These are phyloP conservation scores for Chlamydomonas eustigma DNA, from an alignment of 139 green algal species.

Conservation along the genomic window DNA sequence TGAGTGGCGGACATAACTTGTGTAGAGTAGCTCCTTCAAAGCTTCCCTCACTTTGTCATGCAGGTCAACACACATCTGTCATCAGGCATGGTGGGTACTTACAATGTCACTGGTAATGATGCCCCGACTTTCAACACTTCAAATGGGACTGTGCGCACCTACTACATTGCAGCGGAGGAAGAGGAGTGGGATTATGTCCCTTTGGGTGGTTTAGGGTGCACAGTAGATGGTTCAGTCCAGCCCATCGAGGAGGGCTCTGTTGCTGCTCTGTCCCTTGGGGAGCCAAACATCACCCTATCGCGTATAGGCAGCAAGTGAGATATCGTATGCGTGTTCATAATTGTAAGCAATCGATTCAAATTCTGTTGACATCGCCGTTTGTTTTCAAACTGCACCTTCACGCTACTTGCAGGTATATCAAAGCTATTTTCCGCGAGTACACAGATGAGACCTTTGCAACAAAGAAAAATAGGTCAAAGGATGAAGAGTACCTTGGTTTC, in stretches of 20 bases:
- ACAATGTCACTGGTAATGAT: constrained; percentile 31
- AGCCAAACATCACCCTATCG: not conserved
- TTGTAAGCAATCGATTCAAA: too few relatives aligned
- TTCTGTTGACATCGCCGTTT: too few relatives aligned
- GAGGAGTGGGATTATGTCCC: constrained; percentile 45
- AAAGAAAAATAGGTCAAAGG: constrained; percentile 8
- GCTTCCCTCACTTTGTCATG: too few relatives aligned
- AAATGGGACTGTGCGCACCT: constrained; percentile 23
- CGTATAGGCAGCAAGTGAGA: constrained; percentile 42
- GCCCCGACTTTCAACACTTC: too few relatives aligned
- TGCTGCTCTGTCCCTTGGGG: constrained; percentile 33
- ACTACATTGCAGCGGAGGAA: constrained; percentile 59
- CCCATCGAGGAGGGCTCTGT: constrained; percentile 28
- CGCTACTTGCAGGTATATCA: constrained; percentile 40
- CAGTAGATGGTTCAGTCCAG: constrained; percentile 10
- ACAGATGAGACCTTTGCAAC: constrained; percentile 65
- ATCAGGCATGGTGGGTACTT: constrained; percentile 51
- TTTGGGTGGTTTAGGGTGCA: constrained; percentile 38
- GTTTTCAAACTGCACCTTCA: too few relatives aligned
- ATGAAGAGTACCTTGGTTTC: constrained; percentile 58
- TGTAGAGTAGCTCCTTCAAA: too few relatives aligned
- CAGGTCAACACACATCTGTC: constrained; percentile 54
- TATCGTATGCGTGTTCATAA: too few relatives aligned
- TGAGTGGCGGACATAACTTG: too few relatives aligned
- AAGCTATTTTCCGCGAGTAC: constrained; percentile 63